phyloP scores from a whole-genome alignment of 139 green algal genomes.

The Chlamydomonas schloesseri region DNA sequence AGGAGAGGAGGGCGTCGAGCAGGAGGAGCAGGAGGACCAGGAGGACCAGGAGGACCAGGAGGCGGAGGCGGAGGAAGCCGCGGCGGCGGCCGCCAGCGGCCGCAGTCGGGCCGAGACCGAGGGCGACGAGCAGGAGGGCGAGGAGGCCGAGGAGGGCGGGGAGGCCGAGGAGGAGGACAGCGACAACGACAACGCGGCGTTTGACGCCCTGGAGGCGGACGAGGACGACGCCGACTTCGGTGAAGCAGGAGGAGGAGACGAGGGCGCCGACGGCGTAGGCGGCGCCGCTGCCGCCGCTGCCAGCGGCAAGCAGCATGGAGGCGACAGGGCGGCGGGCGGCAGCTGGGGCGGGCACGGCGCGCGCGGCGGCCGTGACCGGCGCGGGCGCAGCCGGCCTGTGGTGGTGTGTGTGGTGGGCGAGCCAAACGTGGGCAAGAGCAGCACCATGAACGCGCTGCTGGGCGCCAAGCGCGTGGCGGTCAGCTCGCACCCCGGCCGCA shows the following conservation, averaged over 20 bases:
- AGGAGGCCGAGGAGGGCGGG: background rate
- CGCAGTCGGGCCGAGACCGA: background rate
- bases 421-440: constrained; percentile 76
- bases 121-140: background rate
- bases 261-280: constrained; percentile 28
- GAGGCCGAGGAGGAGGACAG: background rate
- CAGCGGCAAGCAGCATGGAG: constrained; percentile 4
- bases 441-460: constrained; percentile 73
- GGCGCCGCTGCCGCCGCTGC: background rate
- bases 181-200: constrained; percentile 38
- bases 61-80: background rate
- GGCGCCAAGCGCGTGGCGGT: constrained; percentile 67
- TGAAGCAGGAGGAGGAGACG: background rate
- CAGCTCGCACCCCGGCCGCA: constrained; percentile 68
- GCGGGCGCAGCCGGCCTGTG: constrained; percentile 49
- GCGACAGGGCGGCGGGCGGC: background rate
- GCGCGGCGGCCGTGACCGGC: constrained; percentile 22
- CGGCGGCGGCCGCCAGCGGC: background rate
- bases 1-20: too few species aligned
- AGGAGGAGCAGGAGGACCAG: too few species aligned
- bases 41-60: background rate
- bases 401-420: constrained; percentile 73
- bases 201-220: background rate
- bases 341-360: constrained; percentile 7
- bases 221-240: constrained; percentile 27